Evolutionary conservation across 140 eudicot genomes (phyloP).

Genomic region (Eryngium alpinum): DNA sequence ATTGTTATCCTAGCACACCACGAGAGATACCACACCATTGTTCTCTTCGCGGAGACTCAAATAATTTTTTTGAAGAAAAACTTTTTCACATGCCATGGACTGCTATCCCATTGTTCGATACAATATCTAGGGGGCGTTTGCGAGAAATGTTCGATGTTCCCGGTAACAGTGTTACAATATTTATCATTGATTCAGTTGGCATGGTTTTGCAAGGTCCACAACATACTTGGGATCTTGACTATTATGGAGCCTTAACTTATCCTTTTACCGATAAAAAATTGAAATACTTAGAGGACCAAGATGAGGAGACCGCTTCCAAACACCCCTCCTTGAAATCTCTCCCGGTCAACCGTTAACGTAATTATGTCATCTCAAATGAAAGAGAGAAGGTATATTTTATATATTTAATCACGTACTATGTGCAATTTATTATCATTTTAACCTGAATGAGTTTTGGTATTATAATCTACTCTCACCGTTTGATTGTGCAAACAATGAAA

Average conservation of each 20-base stretch:
- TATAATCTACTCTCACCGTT: too few relatives aligned
- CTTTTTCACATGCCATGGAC: background rate
- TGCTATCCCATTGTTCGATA: background rate
- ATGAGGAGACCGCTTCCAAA: background rate
- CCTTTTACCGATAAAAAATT: background rate
- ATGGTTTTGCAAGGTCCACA: background rate
- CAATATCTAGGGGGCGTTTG: background rate
- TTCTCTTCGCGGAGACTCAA: background rate
- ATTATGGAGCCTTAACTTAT: background rate
- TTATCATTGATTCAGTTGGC: background rate
- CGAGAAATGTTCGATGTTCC: background rate
- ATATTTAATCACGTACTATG: too few relatives aligned
- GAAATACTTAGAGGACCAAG: background rate
- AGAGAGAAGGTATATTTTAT: background rate
- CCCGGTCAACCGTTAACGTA: background rate
- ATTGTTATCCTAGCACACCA: background rate
- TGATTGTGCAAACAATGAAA: too few relatives aligned
- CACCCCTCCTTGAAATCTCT: background rate
- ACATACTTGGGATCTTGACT: too few relatives aligned
- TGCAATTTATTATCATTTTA: too few relatives aligned
- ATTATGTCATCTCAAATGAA: background rate
- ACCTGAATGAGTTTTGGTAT: too few relatives aligned
- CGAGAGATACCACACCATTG: background rate
- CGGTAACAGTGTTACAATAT: background rate
- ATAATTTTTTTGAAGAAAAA: background rate